These are phyloP conservation scores for Salix viminalis DNA, from an alignment of 345 rosid genomes.

Conservation along the genomic window DNA sequence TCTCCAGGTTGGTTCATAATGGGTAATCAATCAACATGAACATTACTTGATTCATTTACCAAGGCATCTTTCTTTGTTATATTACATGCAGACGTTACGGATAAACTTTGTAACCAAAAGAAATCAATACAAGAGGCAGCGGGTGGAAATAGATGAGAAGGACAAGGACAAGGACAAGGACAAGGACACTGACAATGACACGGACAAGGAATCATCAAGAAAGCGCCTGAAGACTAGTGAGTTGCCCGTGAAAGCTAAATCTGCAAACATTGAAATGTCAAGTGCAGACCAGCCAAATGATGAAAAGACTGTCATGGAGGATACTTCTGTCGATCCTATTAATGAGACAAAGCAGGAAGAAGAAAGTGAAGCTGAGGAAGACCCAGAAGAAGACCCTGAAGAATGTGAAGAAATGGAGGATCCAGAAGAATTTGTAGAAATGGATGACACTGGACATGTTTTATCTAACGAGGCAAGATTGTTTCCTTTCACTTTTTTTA, in stretches of 20 bases:
- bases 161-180: constrained; percentile 41
- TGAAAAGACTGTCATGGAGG: constrained; percentile 14
- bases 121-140: constrained; percentile 73
- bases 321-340: constrained; percentile 27
- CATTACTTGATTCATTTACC: constrained; percentile 5
- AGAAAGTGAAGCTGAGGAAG: constrained; percentile 41
- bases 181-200: constrained; percentile 40
- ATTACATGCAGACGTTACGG: constrained; percentile 54
- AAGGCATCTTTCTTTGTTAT: neutral
- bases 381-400: constrained; percentile 63
- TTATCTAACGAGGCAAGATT: constrained; percentile 48
- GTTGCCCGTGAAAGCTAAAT: constrained; percentile 31
- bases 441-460: constrained; percentile 45
- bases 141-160: constrained; percentile 48
- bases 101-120: constrained; percentile 56
- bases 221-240: constrained; percentile 60
- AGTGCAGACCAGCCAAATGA: constrained; percentile 23
- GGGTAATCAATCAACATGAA: neutral
- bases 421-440: constrained; percentile 53
- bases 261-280: constrained; percentile 28
- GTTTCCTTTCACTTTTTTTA: neutral
- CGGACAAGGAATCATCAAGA: constrained; percentile 31
- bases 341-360: constrained; percentile 38
- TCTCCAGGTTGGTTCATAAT: constrained; percentile 61
- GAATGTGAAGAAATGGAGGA: constrained; percentile 35